Conservation (phyloP, 2,329 filamentous ascomycete species). For the Microdochium paspali region DNA sequence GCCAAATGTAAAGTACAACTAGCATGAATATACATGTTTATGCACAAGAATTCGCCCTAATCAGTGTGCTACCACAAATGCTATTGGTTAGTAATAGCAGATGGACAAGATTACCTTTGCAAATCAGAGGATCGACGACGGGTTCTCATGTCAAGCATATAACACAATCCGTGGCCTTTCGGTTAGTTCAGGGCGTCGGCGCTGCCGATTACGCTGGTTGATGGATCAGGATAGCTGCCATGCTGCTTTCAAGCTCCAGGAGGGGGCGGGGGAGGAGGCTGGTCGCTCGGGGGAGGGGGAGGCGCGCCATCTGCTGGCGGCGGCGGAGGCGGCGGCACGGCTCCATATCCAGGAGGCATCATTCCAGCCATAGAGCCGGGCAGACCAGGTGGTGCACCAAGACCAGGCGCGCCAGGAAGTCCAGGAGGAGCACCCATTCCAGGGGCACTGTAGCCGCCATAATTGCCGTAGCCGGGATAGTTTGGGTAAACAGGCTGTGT, state of each 20-base stretch:
- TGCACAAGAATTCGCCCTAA: background rate
- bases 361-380: slow-evolving; percentile 52
- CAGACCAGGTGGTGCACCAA: slow-evolving; percentile 44
- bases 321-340: slow-evolving; percentile 38
- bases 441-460: slow-evolving; percentile 41
- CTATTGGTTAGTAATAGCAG: background rate
- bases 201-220: background rate
- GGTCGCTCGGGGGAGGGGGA: slow-evolving; percentile 49
- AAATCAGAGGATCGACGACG: background rate
- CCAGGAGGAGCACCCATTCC: slow-evolving; percentile 37
- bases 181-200: background rate
- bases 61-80: background rate
- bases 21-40: too few species aligned
- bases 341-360: slow-evolving; percentile 53
- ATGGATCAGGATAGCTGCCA: background rate
- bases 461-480: slow-evolving; percentile 43
- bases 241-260: slow-evolving; percentile 30
- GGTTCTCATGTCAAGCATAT: background rate
- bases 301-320: slow-evolving; percentile 54
- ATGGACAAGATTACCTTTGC: background rate
- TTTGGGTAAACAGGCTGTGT: slow-evolving; percentile 41
- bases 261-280: slow-evolving; percentile 54
- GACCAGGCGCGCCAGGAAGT: slow-evolving; percentile 33
- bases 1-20: too few species aligned
- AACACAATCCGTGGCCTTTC: background rate